These are phyloP conservation scores for Populus hybrid DNA, from an alignment of 441 rosid species.

Conservation along the genomic window DNA sequence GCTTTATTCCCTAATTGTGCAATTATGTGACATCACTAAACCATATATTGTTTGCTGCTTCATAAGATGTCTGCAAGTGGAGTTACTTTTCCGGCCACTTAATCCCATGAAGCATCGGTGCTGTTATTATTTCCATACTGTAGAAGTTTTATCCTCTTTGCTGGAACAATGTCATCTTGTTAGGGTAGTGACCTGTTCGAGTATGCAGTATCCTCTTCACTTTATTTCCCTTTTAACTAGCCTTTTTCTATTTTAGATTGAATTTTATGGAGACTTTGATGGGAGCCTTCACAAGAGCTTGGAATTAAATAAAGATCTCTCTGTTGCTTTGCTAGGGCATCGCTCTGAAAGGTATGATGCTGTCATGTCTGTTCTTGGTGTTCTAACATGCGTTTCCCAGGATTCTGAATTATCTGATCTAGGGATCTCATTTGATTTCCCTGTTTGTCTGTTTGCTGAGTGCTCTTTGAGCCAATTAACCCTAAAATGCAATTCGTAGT, in stretches of 20 bases:
- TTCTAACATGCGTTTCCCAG: background rate
- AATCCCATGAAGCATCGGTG: no score
- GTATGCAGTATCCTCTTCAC: background rate
- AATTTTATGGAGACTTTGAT: constrained; percentile 85
- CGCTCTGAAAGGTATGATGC: constrained; percentile 66
- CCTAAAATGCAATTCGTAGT: background rate
- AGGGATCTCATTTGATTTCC: background rate
- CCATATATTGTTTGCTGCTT: no score
- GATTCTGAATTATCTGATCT: background rate
- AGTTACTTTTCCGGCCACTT: no score
- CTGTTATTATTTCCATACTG: background rate
- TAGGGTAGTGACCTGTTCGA: background rate
- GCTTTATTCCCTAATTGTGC: no score
- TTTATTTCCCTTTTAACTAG: background rate
- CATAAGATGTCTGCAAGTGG: no score
- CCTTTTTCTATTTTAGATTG: constrained; percentile 39
- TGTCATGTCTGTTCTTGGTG: background rate
- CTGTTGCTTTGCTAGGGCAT: constrained; percentile 86
- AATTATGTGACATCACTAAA: no score
- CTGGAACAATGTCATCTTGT: background rate
- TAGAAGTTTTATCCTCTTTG: background rate
- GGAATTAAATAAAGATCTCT: constrained; percentile 80
- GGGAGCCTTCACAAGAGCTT: constrained; percentile 89
- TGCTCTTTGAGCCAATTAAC: background rate
- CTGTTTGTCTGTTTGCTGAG: background rate